Conservation (phyloP, 176 grass and related monocot species). For the Oryza glaberrima region DNA sequence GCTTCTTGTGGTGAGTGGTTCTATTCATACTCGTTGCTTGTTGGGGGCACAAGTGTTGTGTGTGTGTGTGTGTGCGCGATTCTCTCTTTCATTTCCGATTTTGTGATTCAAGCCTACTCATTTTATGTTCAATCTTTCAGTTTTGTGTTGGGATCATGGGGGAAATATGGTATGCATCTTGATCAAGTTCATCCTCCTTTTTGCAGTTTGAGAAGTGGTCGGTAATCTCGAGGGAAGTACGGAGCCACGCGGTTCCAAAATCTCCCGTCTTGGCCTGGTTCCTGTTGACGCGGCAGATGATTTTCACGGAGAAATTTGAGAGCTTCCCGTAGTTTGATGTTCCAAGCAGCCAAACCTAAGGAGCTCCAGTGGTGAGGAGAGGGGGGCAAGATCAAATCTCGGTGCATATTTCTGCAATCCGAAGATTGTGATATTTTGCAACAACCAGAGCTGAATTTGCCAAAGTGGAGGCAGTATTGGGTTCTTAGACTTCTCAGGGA, state of each 20-base stretch:
- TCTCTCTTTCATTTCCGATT: not conserved
- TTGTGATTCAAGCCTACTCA: not conserved
- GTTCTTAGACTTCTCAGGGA: too few species aligned
- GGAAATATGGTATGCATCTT: not conserved
- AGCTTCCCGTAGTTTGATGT: not conserved
- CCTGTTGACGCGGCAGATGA: not conserved
- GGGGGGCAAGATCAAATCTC: conserved; percentile 20
- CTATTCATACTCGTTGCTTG: not conserved
- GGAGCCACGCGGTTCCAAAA: conserved; percentile 7
- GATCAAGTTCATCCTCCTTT: not conserved
- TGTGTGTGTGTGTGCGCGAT: not conserved
- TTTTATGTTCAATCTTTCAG: conserved; percentile 3
- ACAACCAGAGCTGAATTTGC: not conserved
- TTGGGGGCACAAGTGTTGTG: not conserved
- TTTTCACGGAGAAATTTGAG: conserved; percentile 14
- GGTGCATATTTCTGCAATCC: not conserved
- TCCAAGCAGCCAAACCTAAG: conserved; percentile 6
- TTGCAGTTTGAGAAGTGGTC: conserved; percentile 22
- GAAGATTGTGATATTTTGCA: not conserved
- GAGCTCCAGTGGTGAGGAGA: not conserved
- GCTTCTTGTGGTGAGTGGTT: conserved; percentile 35
- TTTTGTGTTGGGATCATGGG: not conserved
- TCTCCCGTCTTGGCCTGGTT: not conserved
- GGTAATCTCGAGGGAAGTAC: not conserved
- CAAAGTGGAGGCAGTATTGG: not conserved